phyloP scores from a whole-genome alignment of 345 rosid genomes.

The Eucalyptus curtisii region DNA sequence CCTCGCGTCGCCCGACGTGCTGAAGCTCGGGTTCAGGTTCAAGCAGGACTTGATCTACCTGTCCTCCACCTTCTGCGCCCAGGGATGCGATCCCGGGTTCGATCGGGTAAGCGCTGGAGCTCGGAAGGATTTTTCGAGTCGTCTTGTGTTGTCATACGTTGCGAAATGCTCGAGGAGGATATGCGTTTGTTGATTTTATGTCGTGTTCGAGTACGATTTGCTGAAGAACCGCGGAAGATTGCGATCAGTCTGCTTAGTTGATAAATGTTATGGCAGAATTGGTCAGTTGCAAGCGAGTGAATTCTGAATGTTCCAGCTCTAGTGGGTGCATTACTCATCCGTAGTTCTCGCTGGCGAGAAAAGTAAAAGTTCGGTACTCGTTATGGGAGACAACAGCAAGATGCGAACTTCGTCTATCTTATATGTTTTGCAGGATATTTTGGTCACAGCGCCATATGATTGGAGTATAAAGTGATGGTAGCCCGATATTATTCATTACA shows the following conservation, averaged over 20 bases:
- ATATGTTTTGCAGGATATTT: not conserved
- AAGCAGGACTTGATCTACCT: conserved; percentile 80
- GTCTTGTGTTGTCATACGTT: not conserved
- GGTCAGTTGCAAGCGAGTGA: not conserved
- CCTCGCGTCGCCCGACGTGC: conserved; percentile 55
- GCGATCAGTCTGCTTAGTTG: not conserved
- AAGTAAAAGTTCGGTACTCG: not conserved
- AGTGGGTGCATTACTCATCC: not conserved
- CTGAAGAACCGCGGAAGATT: not conserved
- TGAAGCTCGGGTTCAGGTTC: conserved; percentile 75
- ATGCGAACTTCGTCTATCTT: not conserved
- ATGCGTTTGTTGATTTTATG: not conserved
- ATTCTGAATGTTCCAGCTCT: not conserved
- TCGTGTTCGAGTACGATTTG: not conserved
- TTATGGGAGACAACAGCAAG: not conserved
- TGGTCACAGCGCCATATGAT: not conserved
- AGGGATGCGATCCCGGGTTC: conserved; percentile 57
- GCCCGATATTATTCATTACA: not conserved
- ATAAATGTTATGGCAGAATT: not conserved
- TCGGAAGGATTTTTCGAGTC: not conserved
- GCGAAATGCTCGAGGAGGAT: not conserved
- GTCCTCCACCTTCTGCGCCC: conserved; percentile 63
- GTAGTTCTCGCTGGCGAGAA: not conserved
- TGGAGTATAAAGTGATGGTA: not conserved
- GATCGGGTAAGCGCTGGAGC: conserved; percentile 27